A percentile compares a stretch with the other conserved stretches of the same genome.
phyloP scores from a whole-genome alignment of 129 eudicot species.

The Flaveria sonorensis region DNA sequence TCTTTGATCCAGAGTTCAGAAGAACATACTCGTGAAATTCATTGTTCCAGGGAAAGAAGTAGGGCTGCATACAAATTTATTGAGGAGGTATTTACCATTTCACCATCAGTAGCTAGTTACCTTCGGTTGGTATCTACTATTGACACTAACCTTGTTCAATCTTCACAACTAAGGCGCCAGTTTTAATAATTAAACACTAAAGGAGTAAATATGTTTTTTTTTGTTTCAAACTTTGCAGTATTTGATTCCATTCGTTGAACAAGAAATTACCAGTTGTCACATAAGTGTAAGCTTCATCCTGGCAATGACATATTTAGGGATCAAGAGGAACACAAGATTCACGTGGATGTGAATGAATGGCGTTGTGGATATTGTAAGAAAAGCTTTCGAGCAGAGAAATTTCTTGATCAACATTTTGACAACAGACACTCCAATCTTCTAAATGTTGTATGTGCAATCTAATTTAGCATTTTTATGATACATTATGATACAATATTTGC shows the following conservation, averaged over 20 bases:
- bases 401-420: conserved; percentile 89
- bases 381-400: conserved; percentile 78
- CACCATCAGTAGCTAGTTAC: background rate
- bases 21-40: conserved; percentile 61
- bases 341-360: conserved; percentile 93
- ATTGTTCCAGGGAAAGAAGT: conserved; percentile 96
- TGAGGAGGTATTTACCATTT: conserved; percentile 62
- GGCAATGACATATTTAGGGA: conserved; percentile 84
- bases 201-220: conserved; percentile 2
- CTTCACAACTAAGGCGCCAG: background rate
- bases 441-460: conserved; percentile 61
- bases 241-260: conserved; percentile 85
- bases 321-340: conserved; percentile 89
- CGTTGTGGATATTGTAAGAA: conserved; percentile 95
- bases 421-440: conserved; percentile 87
- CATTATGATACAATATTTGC: background rate
- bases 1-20: conserved; percentile 41
- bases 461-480: conserved; percentile 25
- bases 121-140: conserved; percentile 9
- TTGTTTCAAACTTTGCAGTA: conserved; percentile 53
- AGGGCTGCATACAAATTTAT: conserved; percentile 74
- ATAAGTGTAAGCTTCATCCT: conserved; percentile 76
- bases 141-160: conserved; percentile 5
- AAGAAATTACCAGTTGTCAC: conserved; percentile 65
- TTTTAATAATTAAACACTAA: background rate